Evolutionary conservation across 768 basidiomycete genomes (phyloP).

Genomic region (Lactarius indigo): DNA sequence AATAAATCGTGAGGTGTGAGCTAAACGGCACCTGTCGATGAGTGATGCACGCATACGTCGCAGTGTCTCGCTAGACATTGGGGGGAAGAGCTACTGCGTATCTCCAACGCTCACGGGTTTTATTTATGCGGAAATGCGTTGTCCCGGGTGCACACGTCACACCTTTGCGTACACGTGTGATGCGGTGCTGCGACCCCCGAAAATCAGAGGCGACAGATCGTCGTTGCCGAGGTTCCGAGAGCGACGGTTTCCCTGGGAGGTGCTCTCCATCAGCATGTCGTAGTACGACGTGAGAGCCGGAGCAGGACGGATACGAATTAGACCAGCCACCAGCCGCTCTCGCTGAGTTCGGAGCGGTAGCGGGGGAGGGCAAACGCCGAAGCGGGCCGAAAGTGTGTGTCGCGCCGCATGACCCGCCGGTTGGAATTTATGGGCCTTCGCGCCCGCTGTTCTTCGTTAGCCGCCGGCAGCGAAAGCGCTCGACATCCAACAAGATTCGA

Average conservation of each 20-base stretch:
- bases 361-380: conserved; percentile 18
- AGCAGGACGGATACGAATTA: neutral
- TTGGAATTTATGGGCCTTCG: conserved; percentile 14
- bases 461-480: conserved; percentile 22
- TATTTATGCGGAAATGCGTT: neutral
- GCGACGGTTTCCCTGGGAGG: neutral
- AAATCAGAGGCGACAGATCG: conserved; percentile 1
- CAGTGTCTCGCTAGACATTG: neutral
- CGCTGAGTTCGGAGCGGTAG: conserved; percentile 11
- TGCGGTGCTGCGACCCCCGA: neutral
- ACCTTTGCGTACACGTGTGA: neutral
- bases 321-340: neutral
- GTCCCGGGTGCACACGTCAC: neutral
- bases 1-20: neutral
- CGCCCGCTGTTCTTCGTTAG: conserved; percentile 16
- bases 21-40: neutral
- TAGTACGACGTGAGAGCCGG: neutral
- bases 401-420: conserved; percentile 20
- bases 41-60: neutral
- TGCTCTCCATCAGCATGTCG: neutral
- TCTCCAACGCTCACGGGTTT: neutral
- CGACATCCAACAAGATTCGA: conserved; percentile 24
- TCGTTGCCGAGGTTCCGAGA: neutral
- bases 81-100: neutral
- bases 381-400: conserved; percentile 12